phyloP scores from a whole-genome alignment of 805 yeast species.

The Candida ortonii region DNA sequence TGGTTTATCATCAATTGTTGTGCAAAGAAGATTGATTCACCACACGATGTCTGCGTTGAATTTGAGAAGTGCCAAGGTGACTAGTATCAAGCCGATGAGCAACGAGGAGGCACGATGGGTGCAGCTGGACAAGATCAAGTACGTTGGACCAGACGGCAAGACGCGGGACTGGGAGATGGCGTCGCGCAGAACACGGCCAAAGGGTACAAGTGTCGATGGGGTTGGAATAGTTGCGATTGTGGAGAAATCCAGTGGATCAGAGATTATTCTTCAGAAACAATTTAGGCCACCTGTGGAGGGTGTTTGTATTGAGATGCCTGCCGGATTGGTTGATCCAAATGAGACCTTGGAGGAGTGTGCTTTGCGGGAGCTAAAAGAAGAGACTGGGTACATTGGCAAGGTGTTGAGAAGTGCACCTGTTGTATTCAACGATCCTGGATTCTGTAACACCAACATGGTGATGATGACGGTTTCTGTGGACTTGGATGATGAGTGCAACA shows the following conservation, averaged over 20 bases:
- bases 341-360: constrained; percentile 82
- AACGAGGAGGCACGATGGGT: constrained; percentile 61
- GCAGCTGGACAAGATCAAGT: constrained; percentile 61
- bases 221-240: constrained; percentile 84
- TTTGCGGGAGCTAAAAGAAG: constrained; percentile 82
- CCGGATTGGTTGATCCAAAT: constrained; percentile 85
- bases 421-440: constrained; percentile 58
- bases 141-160: constrained; percentile 68
- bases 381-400: constrained; percentile 85
- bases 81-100: constrained; percentile 30
- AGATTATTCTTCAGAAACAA: constrained; percentile 73
- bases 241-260: constrained; percentile 40
- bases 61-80: constrained; percentile 31
- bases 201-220: constrained; percentile 69
- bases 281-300: constrained; percentile 90
- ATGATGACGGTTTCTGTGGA: constrained; percentile 80
- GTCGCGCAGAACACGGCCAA: constrained; percentile 68
- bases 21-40: constrained; percentile 7
- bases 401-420: constrained; percentile 33
- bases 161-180: constrained; percentile 90
- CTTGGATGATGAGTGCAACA: constrained; percentile 59
- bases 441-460: constrained; percentile 82
- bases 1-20: no score
- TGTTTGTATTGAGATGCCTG: constrained; percentile 91
- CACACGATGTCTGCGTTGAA: constrained; percentile 12